Conservation (phyloP, 2,329 filamentous ascomycete genomes). For the Microcera coccophila region DNA sequence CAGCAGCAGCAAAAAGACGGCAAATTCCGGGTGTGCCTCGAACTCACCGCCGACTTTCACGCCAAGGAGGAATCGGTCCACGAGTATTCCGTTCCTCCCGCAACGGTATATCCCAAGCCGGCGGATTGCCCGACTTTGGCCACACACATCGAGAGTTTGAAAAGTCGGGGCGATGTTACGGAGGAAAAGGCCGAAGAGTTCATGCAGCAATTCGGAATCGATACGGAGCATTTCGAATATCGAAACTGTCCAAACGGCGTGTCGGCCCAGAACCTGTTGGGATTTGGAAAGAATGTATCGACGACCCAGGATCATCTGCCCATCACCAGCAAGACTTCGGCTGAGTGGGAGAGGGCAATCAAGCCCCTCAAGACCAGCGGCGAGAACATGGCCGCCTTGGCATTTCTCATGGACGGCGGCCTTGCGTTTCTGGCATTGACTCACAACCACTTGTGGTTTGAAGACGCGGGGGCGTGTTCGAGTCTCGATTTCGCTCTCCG, state of each 20-base stretch:
- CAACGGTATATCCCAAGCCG: constrained; percentile 26
- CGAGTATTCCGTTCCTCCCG: constrained; percentile 37
- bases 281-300: constrained; percentile 37
- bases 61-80: constrained; percentile 35
- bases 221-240: constrained; percentile 32
- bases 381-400: constrained; percentile 37
- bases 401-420: constrained; percentile 43
- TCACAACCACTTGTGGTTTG: constrained; percentile 40
- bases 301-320: constrained; percentile 32
- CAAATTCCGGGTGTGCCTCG: constrained; percentile 36
- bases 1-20: constrained; percentile 39
- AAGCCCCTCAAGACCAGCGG: constrained; percentile 17
- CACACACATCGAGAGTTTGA: constrained; percentile 10
- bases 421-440: constrained; percentile 42
- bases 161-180: constrained; percentile 23
- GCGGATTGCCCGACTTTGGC: constrained; percentile 21
- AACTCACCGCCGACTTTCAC: constrained; percentile 47
- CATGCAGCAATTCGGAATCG: constrained; percentile 27
- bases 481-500: constrained; percentile 50
- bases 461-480: constrained; percentile 42
- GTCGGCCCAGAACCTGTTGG: constrained; percentile 41
- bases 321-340: constrained; percentile 35
- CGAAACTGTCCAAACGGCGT: constrained; percentile 38
- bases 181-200: constrained; percentile 22
- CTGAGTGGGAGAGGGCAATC: constrained; percentile 39